Evolutionary conservation across 345 rosid genomes (phyloP).

Genomic region (Camelina hispida): DNA sequence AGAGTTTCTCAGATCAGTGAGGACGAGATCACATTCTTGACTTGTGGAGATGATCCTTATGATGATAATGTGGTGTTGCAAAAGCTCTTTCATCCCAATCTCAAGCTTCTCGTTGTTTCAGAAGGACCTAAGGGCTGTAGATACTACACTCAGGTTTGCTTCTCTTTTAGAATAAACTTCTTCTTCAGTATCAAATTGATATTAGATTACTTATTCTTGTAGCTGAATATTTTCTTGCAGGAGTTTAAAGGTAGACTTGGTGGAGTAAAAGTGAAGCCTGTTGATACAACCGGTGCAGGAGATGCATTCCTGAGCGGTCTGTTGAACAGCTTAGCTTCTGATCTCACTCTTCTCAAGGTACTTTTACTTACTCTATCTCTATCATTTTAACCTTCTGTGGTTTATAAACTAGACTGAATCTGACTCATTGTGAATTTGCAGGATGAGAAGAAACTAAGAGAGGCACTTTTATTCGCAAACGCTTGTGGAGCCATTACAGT

Average conservation of each 20-base stretch:
- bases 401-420: neutral
- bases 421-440: conserved; percentile 34
- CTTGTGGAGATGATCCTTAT: conserved; percentile 65
- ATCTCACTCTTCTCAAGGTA: conserved; percentile 57
- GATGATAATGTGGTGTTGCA: conserved; percentile 70
- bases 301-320: conserved; percentile 83
- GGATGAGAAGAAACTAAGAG: conserved; percentile 81
- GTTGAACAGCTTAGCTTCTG: conserved; percentile 64
- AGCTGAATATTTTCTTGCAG: conserved; percentile 45
- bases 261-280: conserved; percentile 68
- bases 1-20: conserved; percentile 72
- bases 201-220: conserved; percentile 1
- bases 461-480: conserved; percentile 80
- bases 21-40: conserved; percentile 86
- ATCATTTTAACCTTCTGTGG: neutral
- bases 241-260: conserved; percentile 72
- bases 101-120: conserved; percentile 85
- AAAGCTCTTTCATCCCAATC: conserved; percentile 76
- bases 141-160: conserved; percentile 81
- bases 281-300: conserved; percentile 91
- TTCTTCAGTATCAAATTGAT: neutral
- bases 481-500: conserved; percentile 90
- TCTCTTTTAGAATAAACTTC: neutral
- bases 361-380: neutral
- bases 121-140: conserved; percentile 94